Conservation (phyloP, 2,329 filamentous ascomycete genomes). For the Leptographium lundbergii region DNA sequence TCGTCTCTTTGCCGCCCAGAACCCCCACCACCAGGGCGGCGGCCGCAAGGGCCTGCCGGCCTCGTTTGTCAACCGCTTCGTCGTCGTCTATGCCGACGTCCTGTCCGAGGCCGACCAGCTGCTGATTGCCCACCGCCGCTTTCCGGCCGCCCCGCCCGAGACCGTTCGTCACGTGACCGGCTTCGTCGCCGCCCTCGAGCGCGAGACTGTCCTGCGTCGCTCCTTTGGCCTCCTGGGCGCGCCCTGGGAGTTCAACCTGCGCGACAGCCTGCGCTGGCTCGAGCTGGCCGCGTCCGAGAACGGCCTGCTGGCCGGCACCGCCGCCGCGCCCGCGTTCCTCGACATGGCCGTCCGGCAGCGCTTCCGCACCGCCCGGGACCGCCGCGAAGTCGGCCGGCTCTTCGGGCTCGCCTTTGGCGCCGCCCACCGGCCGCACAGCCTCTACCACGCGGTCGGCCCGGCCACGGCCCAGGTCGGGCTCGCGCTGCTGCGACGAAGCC, state of each 20-base stretch:
- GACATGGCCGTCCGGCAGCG: constrained; percentile 75
- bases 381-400: constrained; percentile 48
- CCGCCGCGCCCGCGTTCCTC: constrained; percentile 61
- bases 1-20: constrained; percentile 92
- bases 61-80: constrained; percentile 96
- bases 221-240: constrained; percentile 52
- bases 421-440: constrained; percentile 42
- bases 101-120: constrained; percentile 72
- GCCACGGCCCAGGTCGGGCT: constrained; percentile 67
- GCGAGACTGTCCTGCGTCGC: constrained; percentile 48
- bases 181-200: constrained; percentile 72
- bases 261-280: constrained; percentile 82
- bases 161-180: constrained; percentile 57
- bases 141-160: constrained; percentile 46
- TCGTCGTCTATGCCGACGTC: constrained; percentile 90
- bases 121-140: constrained; percentile 69
- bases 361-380: constrained; percentile 64
- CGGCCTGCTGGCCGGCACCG: neutral
- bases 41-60: constrained; percentile 87
- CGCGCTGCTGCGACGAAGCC: constrained; percentile 53
- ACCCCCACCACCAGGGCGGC: constrained; percentile 93
- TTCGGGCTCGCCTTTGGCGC: constrained; percentile 53
- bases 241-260: constrained; percentile 93
- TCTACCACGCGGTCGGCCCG: constrained; percentile 58
- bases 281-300: constrained; percentile 34